Evolutionary conservation across 2,329 filamentous ascomycete genomes (phyloP), one percentile per base, ranked within the genome.

Genomic region (Monosporascus sp.): DNA sequence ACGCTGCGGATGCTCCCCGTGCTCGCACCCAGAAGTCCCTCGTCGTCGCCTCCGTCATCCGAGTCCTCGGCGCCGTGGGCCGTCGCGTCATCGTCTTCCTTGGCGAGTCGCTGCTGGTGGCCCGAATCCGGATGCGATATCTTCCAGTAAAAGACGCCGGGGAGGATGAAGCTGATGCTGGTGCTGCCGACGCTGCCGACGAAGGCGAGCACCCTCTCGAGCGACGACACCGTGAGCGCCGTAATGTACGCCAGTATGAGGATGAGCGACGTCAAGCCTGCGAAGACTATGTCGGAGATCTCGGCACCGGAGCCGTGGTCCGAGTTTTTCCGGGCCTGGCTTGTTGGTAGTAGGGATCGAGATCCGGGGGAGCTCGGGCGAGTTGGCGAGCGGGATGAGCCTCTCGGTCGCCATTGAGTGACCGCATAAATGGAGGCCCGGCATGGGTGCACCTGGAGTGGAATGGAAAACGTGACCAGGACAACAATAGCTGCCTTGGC

Each of bases 121-220:
- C 86, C 81, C 45, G 89, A 93, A 52, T 96, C 88, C 0, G 94
- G 94, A 24, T 90, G 85, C 14, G 91, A 95, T 55, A 99, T 97
- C 72, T 97, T 97, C 75, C 97, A 99, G 72, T 97, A 99, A 71
- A 99, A 99, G 4, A 99, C 74, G 0, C 94, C 94, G 0, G 94
- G 94, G 0, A 99, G 79, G 60, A 99, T 97, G 69, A 99, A 99
- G 57, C 90, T 96, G 64, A 99, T 99, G 56, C 90, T 91, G 0
- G 94, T 99, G 50, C 88, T 93, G 51, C 94, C 94, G 0, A 94
- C 99, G 63, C 88, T 91, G 38, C 94, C 94, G 11, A 99, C 94
- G 62, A 97, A 99, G 0, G 94, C 93, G 0, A 99, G 80, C 1
- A 99, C 92, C 47, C 89, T 87, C 67, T 96, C 92, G 3, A 99